Evolutionary conservation across 148 eudicot genomes (phyloP).

Genomic region (Cornus suecica): DNA sequence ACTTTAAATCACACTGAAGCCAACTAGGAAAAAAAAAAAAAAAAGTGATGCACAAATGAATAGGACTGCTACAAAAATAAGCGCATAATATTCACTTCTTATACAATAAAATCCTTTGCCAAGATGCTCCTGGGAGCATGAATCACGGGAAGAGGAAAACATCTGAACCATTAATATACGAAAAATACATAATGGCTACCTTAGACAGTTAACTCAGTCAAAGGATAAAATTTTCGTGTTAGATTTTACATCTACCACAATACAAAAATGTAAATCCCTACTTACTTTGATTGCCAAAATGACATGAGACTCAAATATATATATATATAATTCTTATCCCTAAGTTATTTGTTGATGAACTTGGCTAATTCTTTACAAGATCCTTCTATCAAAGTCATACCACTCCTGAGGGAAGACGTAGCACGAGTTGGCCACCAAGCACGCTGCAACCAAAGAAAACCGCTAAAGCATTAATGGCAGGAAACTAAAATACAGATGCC

Average conservation of each 20-base stretch:
- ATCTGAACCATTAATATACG: no score
- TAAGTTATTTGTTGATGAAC: neutral
- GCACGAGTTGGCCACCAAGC: conserved; percentile 23
- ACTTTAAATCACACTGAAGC: neutral
- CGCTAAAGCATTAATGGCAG: neutral
- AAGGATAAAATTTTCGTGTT: no score
- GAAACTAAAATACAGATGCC: neutral
- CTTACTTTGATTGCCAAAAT: neutral
- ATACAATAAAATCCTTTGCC: no score
- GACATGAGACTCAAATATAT: neutral
- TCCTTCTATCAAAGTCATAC: conserved; percentile 3
- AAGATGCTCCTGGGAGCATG: no score
- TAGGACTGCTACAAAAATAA: neutral
- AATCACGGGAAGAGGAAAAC: no score
- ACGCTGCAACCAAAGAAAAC: conserved; percentile 11
- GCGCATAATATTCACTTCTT: no score
- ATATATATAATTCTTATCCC: neutral
- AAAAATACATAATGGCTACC: no score
- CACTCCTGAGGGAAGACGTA: conserved; percentile 28
- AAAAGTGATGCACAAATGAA: neutral
- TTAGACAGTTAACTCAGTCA: no score
- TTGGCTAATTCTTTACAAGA: neutral
- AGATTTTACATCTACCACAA: neutral
- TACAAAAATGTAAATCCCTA: neutral
- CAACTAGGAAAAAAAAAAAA: neutral